Evolutionary conservation across 192 early-diverging fungal species (phyloP).

Genomic region (Podochytrium sp.): DNA sequence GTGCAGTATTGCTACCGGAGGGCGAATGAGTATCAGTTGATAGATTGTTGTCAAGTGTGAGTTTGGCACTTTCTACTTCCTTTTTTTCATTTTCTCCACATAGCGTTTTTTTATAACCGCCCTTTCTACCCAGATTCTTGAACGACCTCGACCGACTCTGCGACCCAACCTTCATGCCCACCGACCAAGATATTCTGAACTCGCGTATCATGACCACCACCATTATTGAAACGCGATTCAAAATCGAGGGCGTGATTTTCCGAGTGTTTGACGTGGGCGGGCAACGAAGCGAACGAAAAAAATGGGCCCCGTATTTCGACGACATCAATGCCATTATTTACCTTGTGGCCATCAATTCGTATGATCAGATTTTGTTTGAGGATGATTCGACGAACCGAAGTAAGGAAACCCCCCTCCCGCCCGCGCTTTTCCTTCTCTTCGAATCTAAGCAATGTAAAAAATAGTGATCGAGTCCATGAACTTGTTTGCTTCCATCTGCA

Average conservation of each 20-base stretch:
- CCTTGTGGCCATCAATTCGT: slow-evolving; percentile 66
- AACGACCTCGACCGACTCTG: slow-evolving; percentile 53
- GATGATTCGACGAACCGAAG: slow-evolving; percentile 65
- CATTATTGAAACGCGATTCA: slow-evolving; percentile 71
- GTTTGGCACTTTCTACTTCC: not conserved
- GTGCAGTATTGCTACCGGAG: slow-evolving; percentile 38
- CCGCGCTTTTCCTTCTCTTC: not conserved
- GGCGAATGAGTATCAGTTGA: slow-evolving; percentile 50
- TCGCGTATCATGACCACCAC: slow-evolving; percentile 71
- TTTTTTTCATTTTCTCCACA: too few species aligned
- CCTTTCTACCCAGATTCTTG: slow-evolving; percentile 27
- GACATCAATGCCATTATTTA: slow-evolving; percentile 73
- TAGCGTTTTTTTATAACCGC: not conserved
- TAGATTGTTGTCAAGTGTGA: slow-evolving; percentile 49
- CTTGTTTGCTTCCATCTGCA: slow-evolving; percentile 54
- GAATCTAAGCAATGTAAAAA: not conserved
- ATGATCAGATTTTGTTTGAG: slow-evolving; percentile 67
- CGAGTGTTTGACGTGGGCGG: slow-evolving; percentile 77
- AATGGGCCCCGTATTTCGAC: slow-evolving; percentile 78
- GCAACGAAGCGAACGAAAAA: slow-evolving; percentile 63
- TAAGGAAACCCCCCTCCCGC: slow-evolving; percentile 6
- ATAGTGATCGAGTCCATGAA: slow-evolving; percentile 54
- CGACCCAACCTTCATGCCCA: slow-evolving; percentile 56
- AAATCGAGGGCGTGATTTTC: slow-evolving; percentile 60
- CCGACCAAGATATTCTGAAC: slow-evolving; percentile 71